Evolutionary conservation across 164 flowering plant species (phyloP).

Genomic region (Stephania cephalantha): DNA sequence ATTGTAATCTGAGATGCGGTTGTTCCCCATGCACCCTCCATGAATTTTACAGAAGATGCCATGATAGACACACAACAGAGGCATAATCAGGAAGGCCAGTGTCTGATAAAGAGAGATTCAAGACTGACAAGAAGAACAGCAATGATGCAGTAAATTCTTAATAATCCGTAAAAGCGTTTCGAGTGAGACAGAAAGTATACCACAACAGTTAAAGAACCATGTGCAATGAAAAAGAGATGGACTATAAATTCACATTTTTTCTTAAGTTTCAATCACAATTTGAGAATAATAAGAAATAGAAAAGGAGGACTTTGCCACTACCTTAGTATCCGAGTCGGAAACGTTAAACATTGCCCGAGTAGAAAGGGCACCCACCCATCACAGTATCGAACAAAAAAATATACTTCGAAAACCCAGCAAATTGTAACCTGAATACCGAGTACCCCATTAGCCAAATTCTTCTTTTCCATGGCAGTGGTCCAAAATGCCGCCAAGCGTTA

Average conservation of each 20-base stretch:
- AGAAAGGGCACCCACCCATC: background rate
- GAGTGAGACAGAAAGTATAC: background rate
- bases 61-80: background rate
- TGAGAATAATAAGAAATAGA: background rate
- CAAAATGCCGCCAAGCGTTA: background rate
- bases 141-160: background rate
- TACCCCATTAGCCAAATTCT: constrained; percentile 4
- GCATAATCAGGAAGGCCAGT: background rate
- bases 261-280: background rate
- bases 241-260: background rate
- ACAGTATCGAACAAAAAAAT: background rate
- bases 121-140: background rate
- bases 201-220: background rate
- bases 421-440: constrained; percentile 6
- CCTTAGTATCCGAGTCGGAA: constrained; percentile 10
- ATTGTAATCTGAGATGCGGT: background rate
- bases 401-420: background rate
- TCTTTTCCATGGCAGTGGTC: constrained; percentile 6
- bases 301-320: background rate
- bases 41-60: background rate
- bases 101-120: background rate
- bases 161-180: background rate
- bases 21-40: background rate
- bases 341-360: background rate
- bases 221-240: background rate